Conservation (phyloP, 2,329 filamentous ascomycete species). For the Aspergillus carbonarius region DNA sequence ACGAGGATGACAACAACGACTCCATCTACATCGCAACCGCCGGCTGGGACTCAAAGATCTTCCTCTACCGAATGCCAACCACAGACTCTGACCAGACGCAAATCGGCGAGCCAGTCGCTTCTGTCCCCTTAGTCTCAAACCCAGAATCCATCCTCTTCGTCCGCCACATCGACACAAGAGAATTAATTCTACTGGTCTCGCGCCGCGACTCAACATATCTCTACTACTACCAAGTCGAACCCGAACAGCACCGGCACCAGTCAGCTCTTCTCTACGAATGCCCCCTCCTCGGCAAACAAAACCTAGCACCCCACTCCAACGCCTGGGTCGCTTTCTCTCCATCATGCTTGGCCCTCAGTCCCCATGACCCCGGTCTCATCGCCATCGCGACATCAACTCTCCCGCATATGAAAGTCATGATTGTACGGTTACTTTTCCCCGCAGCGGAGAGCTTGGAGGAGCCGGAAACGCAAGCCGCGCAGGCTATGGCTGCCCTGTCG, state of each 20-base stretch:
- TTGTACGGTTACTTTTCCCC: constrained; percentile 59
- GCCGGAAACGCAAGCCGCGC: constrained; percentile 49
- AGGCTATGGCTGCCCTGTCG: constrained; percentile 52
- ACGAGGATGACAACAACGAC: constrained; percentile 29
- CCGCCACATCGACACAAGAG: constrained; percentile 47
- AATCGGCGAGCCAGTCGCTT: constrained; percentile 29
- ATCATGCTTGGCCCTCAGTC: constrained; percentile 56
- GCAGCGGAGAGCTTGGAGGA: constrained; percentile 17
- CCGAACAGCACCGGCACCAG: background rate
- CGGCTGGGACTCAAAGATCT: constrained; percentile 60
- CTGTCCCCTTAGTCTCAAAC: constrained; percentile 47
- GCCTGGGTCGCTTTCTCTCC: constrained; percentile 66
- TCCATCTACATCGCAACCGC: constrained; percentile 54
- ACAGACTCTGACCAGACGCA: constrained; percentile 3
- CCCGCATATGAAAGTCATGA: constrained; percentile 63
- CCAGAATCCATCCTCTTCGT: constrained; percentile 59
- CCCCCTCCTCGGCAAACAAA: constrained; percentile 55
- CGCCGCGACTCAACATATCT: constrained; percentile 60
- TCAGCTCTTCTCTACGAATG: constrained; percentile 24
- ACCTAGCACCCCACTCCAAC: constrained; percentile 62
- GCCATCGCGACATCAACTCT: constrained; percentile 61
- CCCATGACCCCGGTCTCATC: constrained; percentile 54
- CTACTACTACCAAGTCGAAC: constrained; percentile 51
- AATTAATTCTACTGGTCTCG: constrained; percentile 54
- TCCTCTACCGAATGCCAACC: constrained; percentile 47